Conservation (phyloP, 345 rosid species). For the Eucalyptus regnans region DNA sequence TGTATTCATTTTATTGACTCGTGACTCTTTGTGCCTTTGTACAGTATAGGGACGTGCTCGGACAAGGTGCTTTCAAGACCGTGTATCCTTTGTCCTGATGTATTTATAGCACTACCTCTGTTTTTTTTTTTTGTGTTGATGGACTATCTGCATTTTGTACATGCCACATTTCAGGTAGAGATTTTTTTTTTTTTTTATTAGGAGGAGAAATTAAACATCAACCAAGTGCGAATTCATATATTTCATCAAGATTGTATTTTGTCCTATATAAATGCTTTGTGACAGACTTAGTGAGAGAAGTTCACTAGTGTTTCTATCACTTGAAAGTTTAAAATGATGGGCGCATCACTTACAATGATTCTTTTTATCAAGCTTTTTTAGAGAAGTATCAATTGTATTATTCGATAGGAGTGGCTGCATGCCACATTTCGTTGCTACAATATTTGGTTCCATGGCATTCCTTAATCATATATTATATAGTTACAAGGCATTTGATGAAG, state of each 20-base stretch:
- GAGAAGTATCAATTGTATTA: background rate
- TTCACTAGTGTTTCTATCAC: background rate
- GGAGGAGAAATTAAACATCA: background rate
- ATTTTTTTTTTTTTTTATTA: too few species aligned
- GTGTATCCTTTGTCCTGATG: conserved; percentile 20
- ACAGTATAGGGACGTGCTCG: conserved; percentile 29
- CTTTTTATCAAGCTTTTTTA: background rate
- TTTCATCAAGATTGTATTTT: background rate
- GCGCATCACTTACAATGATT: background rate
- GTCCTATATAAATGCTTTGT: background rate
- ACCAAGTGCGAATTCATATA: background rate
- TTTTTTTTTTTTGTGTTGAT: background rate
- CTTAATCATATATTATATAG: conserved; percentile 11
- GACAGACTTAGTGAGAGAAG: background rate
- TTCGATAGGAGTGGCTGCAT: background rate
- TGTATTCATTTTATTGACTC: background rate
- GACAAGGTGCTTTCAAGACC: conserved; percentile 46
- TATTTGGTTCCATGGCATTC: conserved; percentile 13
- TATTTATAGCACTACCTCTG: background rate
- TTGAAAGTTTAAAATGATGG: background rate
- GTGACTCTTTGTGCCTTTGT: background rate
- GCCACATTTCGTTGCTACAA: background rate
- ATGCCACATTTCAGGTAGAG: background rate
- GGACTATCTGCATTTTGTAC: background rate
- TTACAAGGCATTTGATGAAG: conserved; percentile 92